phyloP scores from a whole-genome alignment of 73 alveolate genomes.

The Blepharisma japonicum region DNA sequence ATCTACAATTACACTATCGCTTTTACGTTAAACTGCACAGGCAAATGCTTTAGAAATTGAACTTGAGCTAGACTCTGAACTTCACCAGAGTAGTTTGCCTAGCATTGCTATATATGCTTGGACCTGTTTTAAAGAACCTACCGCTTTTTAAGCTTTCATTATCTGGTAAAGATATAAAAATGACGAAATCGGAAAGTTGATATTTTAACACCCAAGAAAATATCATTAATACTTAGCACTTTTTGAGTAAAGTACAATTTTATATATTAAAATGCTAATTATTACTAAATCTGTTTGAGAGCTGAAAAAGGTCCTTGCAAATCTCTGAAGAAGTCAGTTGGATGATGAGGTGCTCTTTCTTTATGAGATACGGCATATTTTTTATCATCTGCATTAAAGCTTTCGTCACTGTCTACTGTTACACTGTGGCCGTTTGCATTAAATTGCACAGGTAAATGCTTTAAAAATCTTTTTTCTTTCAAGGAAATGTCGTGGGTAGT shows the following conservation, averaged over 20 bases:
- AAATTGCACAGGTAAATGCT: not conserved
- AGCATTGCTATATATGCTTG: too few species aligned
- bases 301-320: conserved; percentile 25
- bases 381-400: not conserved
- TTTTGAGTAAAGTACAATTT: too few species aligned
- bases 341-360: not conserved
- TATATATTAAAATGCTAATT: too few species aligned
- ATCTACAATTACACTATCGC: conserved; percentile 1
- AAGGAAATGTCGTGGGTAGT: not conserved
- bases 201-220: too few species aligned
- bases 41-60: not conserved
- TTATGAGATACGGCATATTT: not conserved
- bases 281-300: not conserved
- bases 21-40: not conserved
- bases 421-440: conserved; percentile 9
- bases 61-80: too few species aligned
- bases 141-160: too few species aligned
- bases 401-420: not conserved
- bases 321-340: conserved; percentile 13
- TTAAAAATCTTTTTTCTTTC: not conserved
- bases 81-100: too few species aligned
- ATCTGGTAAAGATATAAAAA: too few species aligned
- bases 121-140: too few species aligned
- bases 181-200: too few species aligned
- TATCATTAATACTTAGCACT: too few species aligned